Base-by-base conservation (phyloP, 2,329 filamentous ascomycete species). In the Clarireedia hainanense region DNA sequence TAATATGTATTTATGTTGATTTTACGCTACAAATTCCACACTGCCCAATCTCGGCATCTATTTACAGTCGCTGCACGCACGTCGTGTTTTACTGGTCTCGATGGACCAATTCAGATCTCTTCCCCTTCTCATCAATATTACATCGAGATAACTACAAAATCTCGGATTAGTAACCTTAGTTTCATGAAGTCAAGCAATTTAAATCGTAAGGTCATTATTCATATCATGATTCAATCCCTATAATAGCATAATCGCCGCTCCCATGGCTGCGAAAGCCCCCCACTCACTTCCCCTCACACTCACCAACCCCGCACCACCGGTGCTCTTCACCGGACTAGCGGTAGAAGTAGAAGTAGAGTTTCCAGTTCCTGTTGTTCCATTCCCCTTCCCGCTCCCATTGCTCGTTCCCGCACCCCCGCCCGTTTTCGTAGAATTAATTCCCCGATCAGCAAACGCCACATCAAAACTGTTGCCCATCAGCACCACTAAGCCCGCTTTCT, bases 401-500 rank as follows among this genome's bases (percentile, higher is more conserved):
- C 14, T 40, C 39, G 17, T 40, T 15, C 39, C 17, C 15, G 40
- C 15, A 17, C 40, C 6, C 40, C 4, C 20, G 10, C 20, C 20
- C 7, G 6, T 2, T 6, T n/a, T 12, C 12, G 27, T 26, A 27
- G 14, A 6, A 36, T 37, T 39, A 10, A 30, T 20, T 3, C 4
- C 30, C 5, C 12, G 12, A 39, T 53, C 51, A 4, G 20, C 43
- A 26, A 52, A 55, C 14, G 58, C 48, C 17, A 60, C 58, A 42
- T 60, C 51, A 24, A 60, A 60, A 20, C 27, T 54, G 39, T 58
- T 58, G 6, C 56, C 58, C 49, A 52, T 49, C n/a, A 60, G 23
- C 5, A 61, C 55, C 0, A 26, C 57, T 46, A 57, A 30, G 2
- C 20, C 39, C 10, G 52, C 52, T 27, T 17, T 46, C 10, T 46